Evolutionary conservation across 2,329 filamentous ascomycete genomes (phyloP).

Genomic region (Aspergillus calidoustus): DNA sequence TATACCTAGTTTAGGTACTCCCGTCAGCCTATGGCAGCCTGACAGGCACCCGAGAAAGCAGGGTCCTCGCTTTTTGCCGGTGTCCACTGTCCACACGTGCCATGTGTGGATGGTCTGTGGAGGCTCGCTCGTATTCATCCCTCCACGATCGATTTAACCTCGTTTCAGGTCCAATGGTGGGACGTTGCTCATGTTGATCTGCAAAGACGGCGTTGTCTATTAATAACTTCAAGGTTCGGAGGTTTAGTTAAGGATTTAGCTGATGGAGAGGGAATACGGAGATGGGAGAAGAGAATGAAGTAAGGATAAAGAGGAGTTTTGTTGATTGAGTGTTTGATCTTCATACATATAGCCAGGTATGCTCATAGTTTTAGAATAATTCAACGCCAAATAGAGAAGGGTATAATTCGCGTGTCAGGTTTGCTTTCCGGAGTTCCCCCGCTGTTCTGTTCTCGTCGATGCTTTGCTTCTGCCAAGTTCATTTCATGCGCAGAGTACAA

Average conservation of each 20-base stretch:
- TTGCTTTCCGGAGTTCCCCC: not conserved
- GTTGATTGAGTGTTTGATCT: not conserved
- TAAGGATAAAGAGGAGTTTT: not conserved
- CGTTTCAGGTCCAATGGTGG: not conserved
- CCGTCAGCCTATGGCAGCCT: not conserved
- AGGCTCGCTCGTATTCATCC: not conserved
- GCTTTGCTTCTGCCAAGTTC: not conserved
- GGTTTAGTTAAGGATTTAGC: not conserved
- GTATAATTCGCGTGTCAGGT: constrained; percentile 4
- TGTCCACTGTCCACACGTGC: not conserved
- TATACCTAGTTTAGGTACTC: not conserved
- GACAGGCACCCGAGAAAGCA: not conserved
- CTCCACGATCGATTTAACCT: not conserved
- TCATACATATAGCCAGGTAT: not conserved
- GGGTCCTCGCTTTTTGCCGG: not conserved
- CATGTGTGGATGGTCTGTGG: not conserved
- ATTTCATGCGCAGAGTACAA: not conserved
- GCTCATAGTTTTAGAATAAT: not conserved
- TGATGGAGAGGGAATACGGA: not conserved
- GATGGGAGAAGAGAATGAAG: not conserved
- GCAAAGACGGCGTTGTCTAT: not conserved
- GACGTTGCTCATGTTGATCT: not conserved
- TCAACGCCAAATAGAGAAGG: constrained; percentile 10
- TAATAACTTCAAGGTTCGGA: constrained; percentile 1
- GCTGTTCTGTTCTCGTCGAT: not conserved